These are phyloP conservation scores for Verticillium isaacii DNA, from an alignment of 2,329 filamentous ascomycete species.

Conservation along the genomic window DNA sequence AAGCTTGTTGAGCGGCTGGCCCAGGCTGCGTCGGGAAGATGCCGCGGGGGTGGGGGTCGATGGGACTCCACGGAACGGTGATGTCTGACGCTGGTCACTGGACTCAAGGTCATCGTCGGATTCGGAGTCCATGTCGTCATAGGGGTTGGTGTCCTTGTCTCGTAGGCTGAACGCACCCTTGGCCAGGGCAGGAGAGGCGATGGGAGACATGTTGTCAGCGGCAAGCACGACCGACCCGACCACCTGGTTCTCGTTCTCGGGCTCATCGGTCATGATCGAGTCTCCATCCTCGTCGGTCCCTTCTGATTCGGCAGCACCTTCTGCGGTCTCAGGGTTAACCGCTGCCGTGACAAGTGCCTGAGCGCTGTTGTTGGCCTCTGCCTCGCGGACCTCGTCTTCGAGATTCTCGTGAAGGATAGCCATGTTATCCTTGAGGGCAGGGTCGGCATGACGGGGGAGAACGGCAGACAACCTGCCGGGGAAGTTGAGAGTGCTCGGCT, in stretches of 20 bases:
- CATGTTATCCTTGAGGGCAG: constrained; percentile 26
- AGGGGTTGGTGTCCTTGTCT: constrained; percentile 40
- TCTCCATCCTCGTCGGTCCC: constrained; percentile 9
- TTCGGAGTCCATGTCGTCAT: constrained; percentile 41
- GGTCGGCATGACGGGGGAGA: constrained; percentile 37
- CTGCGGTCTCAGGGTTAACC: not conserved
- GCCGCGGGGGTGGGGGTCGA: constrained; percentile 35
- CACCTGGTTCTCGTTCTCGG: constrained; percentile 19
- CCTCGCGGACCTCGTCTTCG: constrained; percentile 7
- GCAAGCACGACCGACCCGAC: constrained; percentile 5
- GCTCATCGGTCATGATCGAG: constrained; percentile 15
- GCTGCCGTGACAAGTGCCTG: not conserved
- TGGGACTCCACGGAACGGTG: constrained; percentile 23
- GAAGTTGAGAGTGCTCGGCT: constrained; percentile 33
- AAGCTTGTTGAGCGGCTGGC: not conserved
- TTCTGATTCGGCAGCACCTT: constrained; percentile 9
- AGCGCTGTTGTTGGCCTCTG: not conserved
- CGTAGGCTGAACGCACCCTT: constrained; percentile 37
- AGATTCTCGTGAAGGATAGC: constrained; percentile 23
- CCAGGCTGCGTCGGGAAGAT: constrained; percentile 20
- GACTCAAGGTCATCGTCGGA: constrained; percentile 48
- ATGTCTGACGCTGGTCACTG: constrained; percentile 19
- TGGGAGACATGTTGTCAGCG: constrained; percentile 17
- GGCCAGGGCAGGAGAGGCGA: constrained; percentile 19
- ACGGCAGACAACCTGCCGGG: constrained; percentile 41